Evolutionary conservation across 2,329 filamentous ascomycete genomes (phyloP), one percentile per base, ranked within the genome.

Genomic region (Biscogniauxia mediterranea): DNA sequence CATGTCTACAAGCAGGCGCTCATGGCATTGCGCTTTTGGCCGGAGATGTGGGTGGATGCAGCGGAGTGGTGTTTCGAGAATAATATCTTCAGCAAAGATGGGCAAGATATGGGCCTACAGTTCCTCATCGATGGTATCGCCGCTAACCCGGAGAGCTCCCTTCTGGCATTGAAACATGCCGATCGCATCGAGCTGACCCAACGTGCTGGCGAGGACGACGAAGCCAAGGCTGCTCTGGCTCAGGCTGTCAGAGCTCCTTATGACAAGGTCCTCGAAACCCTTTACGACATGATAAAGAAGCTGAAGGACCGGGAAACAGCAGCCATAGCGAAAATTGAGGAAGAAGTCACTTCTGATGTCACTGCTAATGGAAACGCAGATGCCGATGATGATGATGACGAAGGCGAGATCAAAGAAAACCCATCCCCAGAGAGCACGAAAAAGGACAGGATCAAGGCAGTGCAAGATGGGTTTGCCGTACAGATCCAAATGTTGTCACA

Each of bases 41-140:
- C 95, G 3, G 91, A 96, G 73, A 88, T 97, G 68, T 99, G 95
- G 95, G 93, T 93, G 55, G 93, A 97, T 62, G 94, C 93, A 9
- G 91, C 93, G 0, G 91, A 96, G 66, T 98, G 94, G 86, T 97
- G 92, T 75, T 93, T 93, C 70, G 85, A 89, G 58, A 93, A 95
- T 69, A 85, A 85, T 52, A 79, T 93, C 67, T 73, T 77, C 9
- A 63, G 61, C 57, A 79, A 86, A 52, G 89, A 92, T 42, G 83
- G 84, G 53, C 80, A 82, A 62, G 79, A 83, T 5, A 71, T 78
- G 61, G 93, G 92, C 11, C 86, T 89, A 23, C 87, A 92, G 9
- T 91, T 98, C 69, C 80, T 99, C 23, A 83, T 87, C 21, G 87
- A 95, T 64, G 95, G 95, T 38, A 89, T 96, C 60, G 84, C 86